Evolutionary conservation across 768 basidiomycete genomes (phyloP), one percentile per base, ranked within the genome.

Genomic region (Mycena rebaudengoi): DNA sequence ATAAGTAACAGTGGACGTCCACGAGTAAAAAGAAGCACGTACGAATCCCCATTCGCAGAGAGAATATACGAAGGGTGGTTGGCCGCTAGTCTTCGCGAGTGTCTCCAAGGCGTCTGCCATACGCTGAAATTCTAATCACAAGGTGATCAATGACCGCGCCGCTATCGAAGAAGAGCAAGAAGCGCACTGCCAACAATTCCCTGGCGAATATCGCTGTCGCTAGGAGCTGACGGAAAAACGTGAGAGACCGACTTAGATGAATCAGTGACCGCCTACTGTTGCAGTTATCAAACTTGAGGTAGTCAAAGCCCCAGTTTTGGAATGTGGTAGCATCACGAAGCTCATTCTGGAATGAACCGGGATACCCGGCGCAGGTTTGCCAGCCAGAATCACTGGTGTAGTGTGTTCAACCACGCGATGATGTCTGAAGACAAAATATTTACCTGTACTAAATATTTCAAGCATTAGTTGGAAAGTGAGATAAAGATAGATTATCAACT

Each of bases 11-110:
- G 48, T 3, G 43, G 13, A 21, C 26, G n/a, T 3, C 7, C 14
- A 2, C 11, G n/a, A n/a, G n/a, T n/a, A n/a, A 62, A 18, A 18
- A 48, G 40, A 53, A n/a, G 16, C n/a, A 65, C 82, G 66, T 67
- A 89, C 88, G 79, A 83, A 82, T 48, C 88, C 88, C 88, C 88
- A 90, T 66, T 88, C 80, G 65, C 88, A 91, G 7, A 91, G 73
- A 7, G 88, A 88, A 67, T 86, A 80, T 21, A 88, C 72, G 32
- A 90, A 73, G 0, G 88, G 84, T 1, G 80, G 78, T 52, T 80
- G 83, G 4, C 78, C 78, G 20, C 83, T 80, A 3, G 70, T 74
- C 46, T 80, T 72, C 5, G 85, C 77, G 28, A 90, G 78, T 52
- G 82, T 75, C 2, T 75, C 71, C 39, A 90, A 82, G 5, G 89